Base-by-base conservation (phyloP, 805 yeast genomes). In the Ogataea pignaliae region DNA sequence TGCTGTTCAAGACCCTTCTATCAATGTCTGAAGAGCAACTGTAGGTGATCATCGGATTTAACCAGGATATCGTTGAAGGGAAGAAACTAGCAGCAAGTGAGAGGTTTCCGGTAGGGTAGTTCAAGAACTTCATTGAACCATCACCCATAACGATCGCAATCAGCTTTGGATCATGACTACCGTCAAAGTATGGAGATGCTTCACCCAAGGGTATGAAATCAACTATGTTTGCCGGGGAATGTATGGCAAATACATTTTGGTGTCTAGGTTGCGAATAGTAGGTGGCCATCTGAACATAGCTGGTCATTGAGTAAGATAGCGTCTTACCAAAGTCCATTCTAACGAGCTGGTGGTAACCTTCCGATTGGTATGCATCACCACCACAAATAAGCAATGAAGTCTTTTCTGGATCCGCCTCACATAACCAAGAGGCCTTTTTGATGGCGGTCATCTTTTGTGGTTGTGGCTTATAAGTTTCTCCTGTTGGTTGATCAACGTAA, bases 61-160 rank as follows among this genome's bases (percentile, higher is more conserved):
- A 67, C 83, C 91, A 82, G 4, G 88, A 76, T 21, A 93, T 56
- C 1, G 89, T 77, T 10, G 95, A 85, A 3, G 99, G 97, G 39
- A 93, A 75, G n/a, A 78, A 57, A 1, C 79, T 63, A 0, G 88
- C 78, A 15, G 71, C 73, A 30, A 74, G 72, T 2, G 78, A 71
- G 15, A 73, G 56, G 9, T 64, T 61, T 0, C 86, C 88, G 8
- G 69, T 62, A 2, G 88, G 83, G 48, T 73, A 82, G 34, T 75
- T 65, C 48, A 85, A 51, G 18, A 85, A 70, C 54, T 81, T 81
- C 32, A 88, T 56, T 15, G 85, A 80, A 3, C 93, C 91, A 44
- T 79, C 71, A 36, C 75, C 78, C 17, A 84, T 63, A 3, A 82
- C 58, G 4, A 85, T 68, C 4, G 89, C 61, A 2, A 88, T 60